These are phyloP conservation scores for Theileria orientalis DNA, from an alignment of 169 alveolate species.

Conservation along the genomic window DNA sequence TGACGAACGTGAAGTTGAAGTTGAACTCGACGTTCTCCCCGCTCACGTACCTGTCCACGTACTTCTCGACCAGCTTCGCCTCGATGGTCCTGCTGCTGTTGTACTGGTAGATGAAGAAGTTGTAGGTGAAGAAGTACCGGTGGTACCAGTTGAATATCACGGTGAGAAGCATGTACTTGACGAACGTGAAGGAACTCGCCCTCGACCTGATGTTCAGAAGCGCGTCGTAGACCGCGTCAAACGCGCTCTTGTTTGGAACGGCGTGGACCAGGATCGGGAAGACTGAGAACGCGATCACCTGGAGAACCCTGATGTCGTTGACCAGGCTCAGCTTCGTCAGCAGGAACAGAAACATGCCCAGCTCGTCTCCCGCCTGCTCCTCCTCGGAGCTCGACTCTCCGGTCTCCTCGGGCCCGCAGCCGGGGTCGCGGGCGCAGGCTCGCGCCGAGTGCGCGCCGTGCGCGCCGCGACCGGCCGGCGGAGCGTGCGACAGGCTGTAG, in stretches of 20 bases:
- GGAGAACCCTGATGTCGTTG: slow-evolving; percentile 16
- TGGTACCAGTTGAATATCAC: slow-evolving; percentile 35
- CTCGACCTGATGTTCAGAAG: neutral
- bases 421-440: no score
- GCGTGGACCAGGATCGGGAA: slow-evolving; percentile 56
- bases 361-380: neutral
- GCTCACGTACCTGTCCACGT: slow-evolving; percentile 6
- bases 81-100: neutral
- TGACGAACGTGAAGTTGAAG: slow-evolving; percentile 49
- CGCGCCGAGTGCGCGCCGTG: no score
- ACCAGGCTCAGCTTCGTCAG: slow-evolving; percentile 4
- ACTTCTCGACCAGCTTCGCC: slow-evolving; percentile 3
- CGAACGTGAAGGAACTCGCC: slow-evolving; percentile 21
- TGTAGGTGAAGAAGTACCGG: slow-evolving; percentile 30
- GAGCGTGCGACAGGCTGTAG: slow-evolving; percentile 36
- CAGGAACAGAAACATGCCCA: slow-evolving; percentile 5
- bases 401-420: slow-evolving; percentile 9
- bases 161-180: slow-evolving; percentile 36
- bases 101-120: slow-evolving; percentile 14
- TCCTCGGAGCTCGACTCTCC: neutral
- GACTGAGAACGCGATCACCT: slow-evolving; percentile 44
- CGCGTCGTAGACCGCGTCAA: slow-evolving; percentile 18
- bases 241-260: slow-evolving; percentile 28
- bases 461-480: no score
- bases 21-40: slow-evolving; percentile 20